Base-by-base conservation (phyloP, 164 flowering plant genomes). In the Kalanchoe fedtschenkoi region DNA sequence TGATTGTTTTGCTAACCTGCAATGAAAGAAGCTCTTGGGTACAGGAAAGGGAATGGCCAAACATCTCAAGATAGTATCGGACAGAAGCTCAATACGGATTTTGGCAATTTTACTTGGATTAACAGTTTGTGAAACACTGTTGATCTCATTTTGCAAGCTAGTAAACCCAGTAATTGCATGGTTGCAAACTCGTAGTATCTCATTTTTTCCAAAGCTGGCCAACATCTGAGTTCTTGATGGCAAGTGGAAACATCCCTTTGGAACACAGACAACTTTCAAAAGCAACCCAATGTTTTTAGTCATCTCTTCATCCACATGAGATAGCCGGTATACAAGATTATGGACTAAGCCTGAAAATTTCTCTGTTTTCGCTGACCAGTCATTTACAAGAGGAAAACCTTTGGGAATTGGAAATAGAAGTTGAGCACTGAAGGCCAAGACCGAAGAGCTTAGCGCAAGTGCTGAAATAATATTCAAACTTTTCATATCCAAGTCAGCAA, bases 21-120 rank as follows among this genome's bases (percentile, higher is more conserved):
- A 58, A 61, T 60, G 66, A 61, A 93, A 90, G 71, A 82, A 90
- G 67, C 68, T 72, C 60, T 53, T 75, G n/a, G 98, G 98, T 41
- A 61, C 61, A 61, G 67, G 70, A 51, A 86, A 82, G 34, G 95
- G 86, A 15, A 90, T 63, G 42, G 60, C 62, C 63, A 86, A 69
- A 83, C 83, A 84, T 66, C 66, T 73, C 62, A 47, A 66, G 19
- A 80, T 56, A 14, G 75, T 47, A 19, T 75, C 62, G 4, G 70
- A 63, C 51, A 86, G 60, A 68, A 79, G 70, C 33, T 73, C 74
- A 34, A 75, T 41, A 55, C 83, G 76, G 34, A 66, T 61, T 51
- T 58, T 68, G 33, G 62, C 32, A 58, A 58, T 24, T 39, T 60
- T 70, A 54, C 28, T 42, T 53, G 47, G 22, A 62, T 51, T 56